phyloP scores from a whole-genome alignment of 257 asterid species.

The Solanum gandarillasii region DNA sequence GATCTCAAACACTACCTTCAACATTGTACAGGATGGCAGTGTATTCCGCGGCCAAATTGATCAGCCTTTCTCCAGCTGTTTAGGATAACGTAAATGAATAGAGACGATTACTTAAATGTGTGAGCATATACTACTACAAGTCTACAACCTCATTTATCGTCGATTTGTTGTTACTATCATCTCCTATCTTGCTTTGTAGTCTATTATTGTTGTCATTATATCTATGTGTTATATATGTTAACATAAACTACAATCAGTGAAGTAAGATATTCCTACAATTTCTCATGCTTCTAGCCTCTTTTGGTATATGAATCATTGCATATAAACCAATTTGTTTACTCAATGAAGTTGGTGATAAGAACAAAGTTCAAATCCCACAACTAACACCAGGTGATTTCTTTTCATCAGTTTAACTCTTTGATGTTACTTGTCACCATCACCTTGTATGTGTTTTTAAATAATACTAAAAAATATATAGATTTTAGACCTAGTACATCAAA shows the following conservation, averaged over 20 bases:
- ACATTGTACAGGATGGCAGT: constrained; percentile 64
- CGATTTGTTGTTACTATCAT: neutral
- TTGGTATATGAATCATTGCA: neutral
- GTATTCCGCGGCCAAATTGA: constrained; percentile 31
- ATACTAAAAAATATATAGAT: too few relatives aligned
- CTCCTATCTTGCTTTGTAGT: neutral
- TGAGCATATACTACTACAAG: neutral
- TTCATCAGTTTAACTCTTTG: neutral
- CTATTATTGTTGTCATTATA: neutral
- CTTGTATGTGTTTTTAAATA: too few relatives aligned
- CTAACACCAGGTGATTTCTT: neutral
- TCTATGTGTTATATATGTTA: neutral
- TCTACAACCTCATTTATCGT: neutral
- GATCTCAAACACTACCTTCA: constrained; percentile 50
- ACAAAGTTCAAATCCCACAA: neutral
- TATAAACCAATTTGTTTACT: neutral
- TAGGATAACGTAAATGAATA: neutral
- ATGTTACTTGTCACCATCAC: neutral
- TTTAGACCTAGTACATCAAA: too few relatives aligned
- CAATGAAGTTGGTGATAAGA: neutral
- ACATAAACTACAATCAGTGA: neutral
- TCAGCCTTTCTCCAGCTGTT: neutral
- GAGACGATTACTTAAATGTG: neutral
- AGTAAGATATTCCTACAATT: neutral
- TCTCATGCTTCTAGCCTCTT: neutral